Evolutionary conservation across 768 basidiomycete species (phyloP).

Genomic region (Boletales sp.): DNA sequence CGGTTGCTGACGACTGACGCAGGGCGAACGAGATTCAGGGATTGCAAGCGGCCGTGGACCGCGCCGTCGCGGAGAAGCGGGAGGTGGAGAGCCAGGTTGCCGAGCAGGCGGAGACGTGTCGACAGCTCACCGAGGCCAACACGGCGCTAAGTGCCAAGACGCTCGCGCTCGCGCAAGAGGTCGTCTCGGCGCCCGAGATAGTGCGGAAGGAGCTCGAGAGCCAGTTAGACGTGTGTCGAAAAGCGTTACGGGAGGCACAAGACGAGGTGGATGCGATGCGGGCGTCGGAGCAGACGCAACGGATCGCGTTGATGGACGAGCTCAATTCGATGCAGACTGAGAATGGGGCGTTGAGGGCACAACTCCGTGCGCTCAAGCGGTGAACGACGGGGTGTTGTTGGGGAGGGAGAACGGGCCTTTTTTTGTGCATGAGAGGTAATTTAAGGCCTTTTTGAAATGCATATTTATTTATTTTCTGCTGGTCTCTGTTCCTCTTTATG

Average conservation of each 20-base stretch:
- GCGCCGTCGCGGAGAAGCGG: slow-evolving; percentile 56
- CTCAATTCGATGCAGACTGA: slow-evolving; percentile 80
- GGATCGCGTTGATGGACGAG: slow-evolving; percentile 84
- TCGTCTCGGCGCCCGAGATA: slow-evolving; percentile 34
- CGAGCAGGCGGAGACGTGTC: slow-evolving; percentile 70
- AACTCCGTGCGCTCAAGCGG: slow-evolving; percentile 57
- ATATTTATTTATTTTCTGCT: too few relatives aligned
- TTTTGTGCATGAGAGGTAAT: too few relatives aligned
- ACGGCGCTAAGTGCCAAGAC: slow-evolving; percentile 69
- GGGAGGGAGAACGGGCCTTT: too few relatives aligned
- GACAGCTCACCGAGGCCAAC: slow-evolving; percentile 77
- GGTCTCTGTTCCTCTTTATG: too few relatives aligned
- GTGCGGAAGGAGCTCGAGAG: slow-evolving; percentile 61
- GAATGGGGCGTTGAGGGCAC: slow-evolving; percentile 65
- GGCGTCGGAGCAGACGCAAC: slow-evolving; percentile 73
- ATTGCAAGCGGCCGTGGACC: slow-evolving; percentile 61
- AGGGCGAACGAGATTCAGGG: slow-evolving; percentile 67
- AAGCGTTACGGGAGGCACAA: slow-evolving; percentile 58
- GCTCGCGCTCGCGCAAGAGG: slow-evolving; percentile 45
- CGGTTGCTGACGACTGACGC: neutral
- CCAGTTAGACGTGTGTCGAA: slow-evolving; percentile 59
- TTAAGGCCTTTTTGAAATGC: too few relatives aligned
- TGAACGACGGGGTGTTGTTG: neutral
- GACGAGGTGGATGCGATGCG: slow-evolving; percentile 69
- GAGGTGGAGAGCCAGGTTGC: slow-evolving; percentile 65